Percentiles rank a stretch among this genome's conserved stretches.
These are phyloP conservation scores for Mimosa bimucronata DNA, from an alignment of 306 rosid species.

Conservation along the genomic window DNA sequence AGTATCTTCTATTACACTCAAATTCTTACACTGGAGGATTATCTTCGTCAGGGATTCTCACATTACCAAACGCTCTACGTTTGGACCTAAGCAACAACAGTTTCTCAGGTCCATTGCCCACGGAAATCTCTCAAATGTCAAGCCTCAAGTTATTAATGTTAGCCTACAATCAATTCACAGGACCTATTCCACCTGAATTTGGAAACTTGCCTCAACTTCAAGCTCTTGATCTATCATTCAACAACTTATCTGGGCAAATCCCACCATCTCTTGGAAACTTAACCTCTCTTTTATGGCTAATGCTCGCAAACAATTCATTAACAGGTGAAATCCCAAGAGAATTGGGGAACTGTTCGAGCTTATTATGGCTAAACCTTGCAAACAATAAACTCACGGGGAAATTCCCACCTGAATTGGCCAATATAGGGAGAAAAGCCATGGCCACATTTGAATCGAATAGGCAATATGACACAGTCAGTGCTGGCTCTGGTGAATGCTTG, in stretches of 20 bases:
- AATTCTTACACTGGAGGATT: conserved; percentile 76
- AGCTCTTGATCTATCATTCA: conserved; percentile 80
- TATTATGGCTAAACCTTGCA: conserved; percentile 92
- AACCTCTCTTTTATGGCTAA: conserved; percentile 84
- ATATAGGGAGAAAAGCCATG: conserved; percentile 62
- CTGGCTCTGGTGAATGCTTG: conserved; percentile 89
- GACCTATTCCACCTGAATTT: conserved; percentile 63
- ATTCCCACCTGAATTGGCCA: conserved; percentile 67
- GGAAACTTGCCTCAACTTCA: conserved; percentile 66
- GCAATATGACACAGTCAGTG: conserved; percentile 32
- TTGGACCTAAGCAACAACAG: conserved; percentile 75
- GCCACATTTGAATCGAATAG: conserved; percentile 64
- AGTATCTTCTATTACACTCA: conserved; percentile 68
- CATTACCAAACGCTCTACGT: conserved; percentile 55
- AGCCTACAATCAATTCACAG: conserved; percentile 75
- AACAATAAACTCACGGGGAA: conserved; percentile 72
- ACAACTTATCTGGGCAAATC: conserved; percentile 69
- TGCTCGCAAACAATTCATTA: conserved; percentile 82
- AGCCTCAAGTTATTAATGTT: conserved; percentile 67
- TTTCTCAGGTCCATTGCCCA: conserved; percentile 79
- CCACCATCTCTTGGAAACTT: conserved; percentile 80
- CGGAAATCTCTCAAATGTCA: conserved; percentile 64
- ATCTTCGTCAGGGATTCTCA: conserved; percentile 68
- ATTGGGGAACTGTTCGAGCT: conserved; percentile 78
- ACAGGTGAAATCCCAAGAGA: conserved; percentile 73